Evolutionary conservation across 2,329 filamentous ascomycete genomes (phyloP).

Genomic region (Didymella sp.): DNA sequence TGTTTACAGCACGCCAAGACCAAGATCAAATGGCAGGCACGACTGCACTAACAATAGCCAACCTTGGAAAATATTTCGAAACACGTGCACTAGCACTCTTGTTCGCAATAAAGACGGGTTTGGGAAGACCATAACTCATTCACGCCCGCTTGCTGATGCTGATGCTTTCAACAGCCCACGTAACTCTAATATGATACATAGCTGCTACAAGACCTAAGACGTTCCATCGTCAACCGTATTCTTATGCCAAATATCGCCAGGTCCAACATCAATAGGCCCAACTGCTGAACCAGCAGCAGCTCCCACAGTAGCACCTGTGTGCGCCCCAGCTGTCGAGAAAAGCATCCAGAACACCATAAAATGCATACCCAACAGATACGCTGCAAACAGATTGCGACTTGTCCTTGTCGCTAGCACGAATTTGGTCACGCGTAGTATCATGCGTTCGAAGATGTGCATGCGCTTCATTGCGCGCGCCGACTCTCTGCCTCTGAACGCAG

Average conservation of each 20-base stretch:
- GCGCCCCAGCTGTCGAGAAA: constrained; percentile 74
- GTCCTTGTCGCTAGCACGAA: constrained; percentile 89
- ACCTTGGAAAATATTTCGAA: no score
- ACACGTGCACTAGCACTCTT: not conserved
- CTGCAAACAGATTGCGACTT: constrained; percentile 91
- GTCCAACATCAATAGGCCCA: constrained; percentile 38
- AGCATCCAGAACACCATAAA: constrained; percentile 84
- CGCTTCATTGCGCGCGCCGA: constrained; percentile 87
- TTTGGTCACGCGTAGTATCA: constrained; percentile 87
- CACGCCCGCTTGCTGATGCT: not conserved
- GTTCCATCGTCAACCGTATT: constrained; percentile 3
- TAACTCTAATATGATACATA: not conserved
- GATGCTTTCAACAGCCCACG: not conserved
- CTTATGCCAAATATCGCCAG: constrained; percentile 18
- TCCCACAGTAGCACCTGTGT: constrained; percentile 27
- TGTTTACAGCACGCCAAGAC: constrained; percentile 16
- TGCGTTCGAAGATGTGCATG: constrained; percentile 89
- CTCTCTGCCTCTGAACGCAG: constrained; percentile 92
- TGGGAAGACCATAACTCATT: not conserved
- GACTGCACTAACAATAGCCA: not conserved
- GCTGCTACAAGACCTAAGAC: constrained; percentile 1
- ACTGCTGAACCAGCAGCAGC: constrained; percentile 36
- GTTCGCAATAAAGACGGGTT: not conserved
- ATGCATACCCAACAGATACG: constrained; percentile 88
- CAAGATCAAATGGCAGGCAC: not conserved